A percentile compares a stretch with the other conserved stretches of the same genome.
Evolutionary conservation across 169 alveolate species (phyloP).

Genomic region (Besnoitia besnoiti): DNA sequence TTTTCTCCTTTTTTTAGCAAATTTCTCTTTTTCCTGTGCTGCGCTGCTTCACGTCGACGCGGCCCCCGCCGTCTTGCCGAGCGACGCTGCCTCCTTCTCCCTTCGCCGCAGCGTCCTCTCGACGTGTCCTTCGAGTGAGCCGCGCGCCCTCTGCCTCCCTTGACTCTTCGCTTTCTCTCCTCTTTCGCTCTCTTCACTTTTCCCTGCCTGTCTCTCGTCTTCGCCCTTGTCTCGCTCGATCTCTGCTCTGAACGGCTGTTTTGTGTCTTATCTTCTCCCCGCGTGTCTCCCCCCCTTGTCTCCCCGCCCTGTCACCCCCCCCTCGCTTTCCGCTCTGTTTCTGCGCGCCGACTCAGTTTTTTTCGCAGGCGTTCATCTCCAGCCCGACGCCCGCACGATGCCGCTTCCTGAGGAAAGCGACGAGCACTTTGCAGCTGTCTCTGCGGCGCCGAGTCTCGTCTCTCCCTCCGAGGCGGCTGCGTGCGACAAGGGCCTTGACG

Average conservation of each 20-base stretch:
- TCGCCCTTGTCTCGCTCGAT: background rate
- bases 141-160: background rate
- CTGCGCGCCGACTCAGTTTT: too few relatives aligned
- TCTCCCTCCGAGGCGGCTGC: too few relatives aligned
- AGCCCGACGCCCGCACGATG: too few relatives aligned
- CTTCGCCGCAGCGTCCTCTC: background rate
- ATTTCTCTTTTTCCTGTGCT: background rate
- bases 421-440: background rate
- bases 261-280: background rate
- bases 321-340: too few relatives aligned
- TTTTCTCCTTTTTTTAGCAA: background rate
- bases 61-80: too few relatives aligned
- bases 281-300: background rate
- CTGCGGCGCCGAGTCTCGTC: background rate
- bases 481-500: too few relatives aligned
- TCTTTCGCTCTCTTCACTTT: background rate
- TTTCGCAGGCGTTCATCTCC: too few relatives aligned
- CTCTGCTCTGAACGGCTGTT: background rate
- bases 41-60: too few relatives aligned
- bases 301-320: too few relatives aligned
- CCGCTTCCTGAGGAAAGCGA: background rate
- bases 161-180: background rate
- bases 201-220: background rate
- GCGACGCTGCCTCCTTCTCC: background rate
- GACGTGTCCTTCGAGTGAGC: background rate